These are phyloP conservation scores for Baorangia bicolor DNA, from an alignment of 768 basidiomycete species.

Conservation along the genomic window DNA sequence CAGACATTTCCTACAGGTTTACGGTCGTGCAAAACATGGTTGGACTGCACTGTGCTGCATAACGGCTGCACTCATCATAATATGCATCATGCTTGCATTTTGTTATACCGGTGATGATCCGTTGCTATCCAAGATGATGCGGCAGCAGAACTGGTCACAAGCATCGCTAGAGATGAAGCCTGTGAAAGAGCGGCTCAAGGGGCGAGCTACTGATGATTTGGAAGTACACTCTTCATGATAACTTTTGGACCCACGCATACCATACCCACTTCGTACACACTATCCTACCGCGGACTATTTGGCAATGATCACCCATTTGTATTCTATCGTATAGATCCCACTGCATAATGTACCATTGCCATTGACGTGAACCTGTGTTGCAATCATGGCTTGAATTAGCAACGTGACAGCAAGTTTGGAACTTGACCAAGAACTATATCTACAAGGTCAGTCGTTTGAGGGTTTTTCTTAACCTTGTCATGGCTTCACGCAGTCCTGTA, in stretches of 20 bases:
- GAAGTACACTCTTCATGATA: slow-evolving; percentile 5
- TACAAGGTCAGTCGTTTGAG: background rate
- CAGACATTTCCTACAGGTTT: slow-evolving; percentile 44
- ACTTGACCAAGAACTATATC: background rate
- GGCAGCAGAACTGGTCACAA: slow-evolving; percentile 16
- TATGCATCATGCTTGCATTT: slow-evolving; percentile 40
- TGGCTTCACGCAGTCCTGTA: background rate
- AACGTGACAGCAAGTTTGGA: background rate
- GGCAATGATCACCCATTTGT: slow-evolving; percentile 11
- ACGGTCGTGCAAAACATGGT: slow-evolving; percentile 51
- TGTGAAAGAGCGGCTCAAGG: slow-evolving; percentile 3
- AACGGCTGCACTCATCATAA: slow-evolving; percentile 40
- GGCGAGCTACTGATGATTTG: background rate
- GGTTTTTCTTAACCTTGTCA: background rate
- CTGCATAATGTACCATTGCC: slow-evolving; percentile 11
- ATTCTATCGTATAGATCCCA: slow-evolving; percentile 8
- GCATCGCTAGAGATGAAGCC: slow-evolving; percentile 8
- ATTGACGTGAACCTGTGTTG: background rate
- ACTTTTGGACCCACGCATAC: slow-evolving; percentile 1
- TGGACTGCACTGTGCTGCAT: slow-evolving; percentile 61
- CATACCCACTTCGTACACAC: background rate
- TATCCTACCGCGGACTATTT: slow-evolving; percentile 7
- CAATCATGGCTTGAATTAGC: background rate
- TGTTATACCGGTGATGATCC: slow-evolving; percentile 52
- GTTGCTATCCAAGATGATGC: slow-evolving; percentile 31